Evolutionary conservation across 208 protist species (phyloP).

Genomic region (Wallacemonas rigidus): DNA sequence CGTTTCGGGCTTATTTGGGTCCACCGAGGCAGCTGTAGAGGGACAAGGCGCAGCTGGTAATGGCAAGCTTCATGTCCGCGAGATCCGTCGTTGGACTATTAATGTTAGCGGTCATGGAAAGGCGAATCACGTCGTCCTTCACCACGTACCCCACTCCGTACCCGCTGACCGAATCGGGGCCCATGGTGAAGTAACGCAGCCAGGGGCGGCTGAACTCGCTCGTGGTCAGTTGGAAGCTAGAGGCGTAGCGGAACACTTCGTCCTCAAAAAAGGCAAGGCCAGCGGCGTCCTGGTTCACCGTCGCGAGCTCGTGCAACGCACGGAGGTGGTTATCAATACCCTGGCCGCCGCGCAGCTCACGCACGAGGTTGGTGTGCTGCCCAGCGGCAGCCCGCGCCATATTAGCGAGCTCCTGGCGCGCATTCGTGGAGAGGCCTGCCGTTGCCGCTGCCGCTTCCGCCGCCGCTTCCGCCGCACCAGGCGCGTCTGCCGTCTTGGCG

Average conservation of each 20-base stretch:
- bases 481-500: constrained; percentile 14
- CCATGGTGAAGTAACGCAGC: constrained; percentile 83
- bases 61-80: constrained; percentile 50
- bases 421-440: constrained; percentile 17
- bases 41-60: constrained; percentile 26
- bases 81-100: constrained; percentile 75
- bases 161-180: constrained; percentile 81
- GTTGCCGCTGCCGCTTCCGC: background rate
- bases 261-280: constrained; percentile 86
- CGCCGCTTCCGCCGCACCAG: background rate
- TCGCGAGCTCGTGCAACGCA: constrained; percentile 78
- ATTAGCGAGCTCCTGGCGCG: constrained; percentile 38
- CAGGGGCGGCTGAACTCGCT: constrained; percentile 72
- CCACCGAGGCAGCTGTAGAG: constrained; percentile 14
- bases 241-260: constrained; percentile 53
- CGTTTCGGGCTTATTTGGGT: background rate
- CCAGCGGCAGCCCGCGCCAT: constrained; percentile 54
- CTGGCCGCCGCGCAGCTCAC: constrained; percentile 62
- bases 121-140: constrained; percentile 76
- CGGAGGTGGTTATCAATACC: constrained; percentile 92
- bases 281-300: constrained; percentile 57
- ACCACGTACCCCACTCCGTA: constrained; percentile 94
- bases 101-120: constrained; percentile 84
- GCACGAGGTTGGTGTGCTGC: constrained; percentile 49
- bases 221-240: constrained; percentile 59